Percentiles rank a stretch among this genome's conserved stretches.
Conservation (phyloP, 2,329 filamentous ascomycete species). For the Tolypocladium ophioglossoides region DNA sequence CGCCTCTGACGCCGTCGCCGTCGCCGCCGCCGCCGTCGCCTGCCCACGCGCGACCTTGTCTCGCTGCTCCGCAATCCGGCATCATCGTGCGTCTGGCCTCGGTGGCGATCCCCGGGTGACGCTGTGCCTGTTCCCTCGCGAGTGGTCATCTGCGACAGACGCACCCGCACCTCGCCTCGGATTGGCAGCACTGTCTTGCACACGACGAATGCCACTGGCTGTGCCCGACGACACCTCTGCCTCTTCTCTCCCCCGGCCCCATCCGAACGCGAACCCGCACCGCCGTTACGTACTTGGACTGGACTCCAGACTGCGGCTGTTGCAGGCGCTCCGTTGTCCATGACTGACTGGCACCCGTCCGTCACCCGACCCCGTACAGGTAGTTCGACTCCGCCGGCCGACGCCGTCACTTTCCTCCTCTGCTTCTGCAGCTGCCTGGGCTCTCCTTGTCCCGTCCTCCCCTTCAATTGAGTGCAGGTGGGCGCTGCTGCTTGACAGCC, state of each 20-base stretch:
- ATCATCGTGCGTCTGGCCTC: constrained; percentile 4
- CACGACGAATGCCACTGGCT: background rate
- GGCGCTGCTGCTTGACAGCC: constrained; percentile 73
- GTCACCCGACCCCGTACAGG: constrained; percentile 16
- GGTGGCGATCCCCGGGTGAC: background rate
- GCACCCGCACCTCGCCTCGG: background rate
- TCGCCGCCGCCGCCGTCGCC: background rate
- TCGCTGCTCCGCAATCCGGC: background rate
- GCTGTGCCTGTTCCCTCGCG: background rate
- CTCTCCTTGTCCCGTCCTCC: constrained; percentile 15
- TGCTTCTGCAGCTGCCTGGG: constrained; percentile 18
- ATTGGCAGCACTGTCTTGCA: background rate
- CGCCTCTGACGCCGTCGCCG: background rate
- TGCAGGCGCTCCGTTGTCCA: background rate
- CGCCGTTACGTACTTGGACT: background rate
- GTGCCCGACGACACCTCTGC: background rate
- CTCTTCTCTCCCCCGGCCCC: background rate
- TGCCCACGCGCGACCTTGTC: background rate
- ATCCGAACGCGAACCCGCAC: background rate
- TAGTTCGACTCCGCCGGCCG: constrained; percentile 15
- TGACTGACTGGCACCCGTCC: background rate
- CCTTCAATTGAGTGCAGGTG: constrained; percentile 34
- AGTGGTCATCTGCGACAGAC: constrained; percentile 2
- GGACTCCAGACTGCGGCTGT: background rate
- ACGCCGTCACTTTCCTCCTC: constrained; percentile 10